These are phyloP conservation scores for Simplicillium sp. DNA, from an alignment of 2,329 filamentous ascomycete genomes.

Conservation along the genomic window DNA sequence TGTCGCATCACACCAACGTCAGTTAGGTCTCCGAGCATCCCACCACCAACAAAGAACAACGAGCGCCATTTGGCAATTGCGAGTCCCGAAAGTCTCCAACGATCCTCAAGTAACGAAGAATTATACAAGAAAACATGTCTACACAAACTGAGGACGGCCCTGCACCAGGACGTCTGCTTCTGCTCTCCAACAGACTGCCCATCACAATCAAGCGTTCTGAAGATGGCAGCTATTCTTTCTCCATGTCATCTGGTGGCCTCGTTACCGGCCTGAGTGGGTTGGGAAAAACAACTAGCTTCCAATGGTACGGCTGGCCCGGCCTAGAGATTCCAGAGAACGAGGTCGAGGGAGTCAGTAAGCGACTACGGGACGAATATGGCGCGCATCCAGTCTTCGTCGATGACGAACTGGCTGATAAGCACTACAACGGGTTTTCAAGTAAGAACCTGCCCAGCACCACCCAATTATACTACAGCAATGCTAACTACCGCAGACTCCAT, in stretches of 20 bases:
- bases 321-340: constrained; percentile 84
- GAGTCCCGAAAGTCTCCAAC: neutral
- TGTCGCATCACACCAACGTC: no score
- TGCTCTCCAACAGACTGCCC: constrained; percentile 89
- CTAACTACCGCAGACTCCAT: constrained; percentile 63
- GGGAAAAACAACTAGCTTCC: constrained; percentile 86
- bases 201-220: constrained; percentile 94
- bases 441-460: constrained; percentile 22
- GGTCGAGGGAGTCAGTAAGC: constrained; percentile 61
- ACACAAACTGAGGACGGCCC: constrained; percentile 20
- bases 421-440: constrained; percentile 99
- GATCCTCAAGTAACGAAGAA: neutral
- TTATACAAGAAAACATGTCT: constrained; percentile 20
- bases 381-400: constrained; percentile 89
- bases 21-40: no score
- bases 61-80: neutral
- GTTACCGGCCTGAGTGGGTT: constrained; percentile 89
- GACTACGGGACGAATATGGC: constrained; percentile 77
- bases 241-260: constrained; percentile 92
- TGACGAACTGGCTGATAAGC: constrained; percentile 84
- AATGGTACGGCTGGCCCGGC: constrained; percentile 98
- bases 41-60: no score
- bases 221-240: constrained; percentile 85
- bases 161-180: constrained; percentile 51
- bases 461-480: neutral